phyloP scores from a whole-genome alignment of 2,329 filamentous ascomycete genomes.

The Sporothrix pseudoabietina region DNA sequence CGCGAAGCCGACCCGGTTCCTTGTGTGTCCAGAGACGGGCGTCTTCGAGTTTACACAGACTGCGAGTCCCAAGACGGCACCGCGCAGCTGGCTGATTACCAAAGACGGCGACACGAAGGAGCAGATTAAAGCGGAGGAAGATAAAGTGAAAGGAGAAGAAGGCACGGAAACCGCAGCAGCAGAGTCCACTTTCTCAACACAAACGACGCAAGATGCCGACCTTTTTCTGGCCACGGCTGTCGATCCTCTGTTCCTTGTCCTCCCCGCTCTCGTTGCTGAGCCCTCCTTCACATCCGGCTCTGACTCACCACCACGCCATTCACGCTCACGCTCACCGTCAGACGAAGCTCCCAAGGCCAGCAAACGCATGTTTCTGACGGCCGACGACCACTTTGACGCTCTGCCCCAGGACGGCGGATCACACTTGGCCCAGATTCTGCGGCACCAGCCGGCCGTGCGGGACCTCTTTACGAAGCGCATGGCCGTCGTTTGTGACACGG shows the following conservation, averaged over 20 bases:
- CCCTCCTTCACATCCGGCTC: constrained; percentile 38
- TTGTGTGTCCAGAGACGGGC: constrained; percentile 63
- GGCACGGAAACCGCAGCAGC: constrained; percentile 8
- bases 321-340: background rate
- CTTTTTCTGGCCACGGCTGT: constrained; percentile 82
- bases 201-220: constrained; percentile 66
- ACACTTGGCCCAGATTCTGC: constrained; percentile 62
- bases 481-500: constrained; percentile 72
- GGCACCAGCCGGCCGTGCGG: constrained; percentile 49
- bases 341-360: constrained; percentile 43
- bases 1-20: constrained; percentile 57
- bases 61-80: constrained; percentile 54
- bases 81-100: constrained; percentile 63
- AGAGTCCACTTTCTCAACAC: constrained; percentile 37
- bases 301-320: constrained; percentile 33
- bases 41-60: constrained; percentile 67
- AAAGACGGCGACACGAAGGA: constrained; percentile 24
- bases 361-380: constrained; percentile 67
- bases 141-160: background rate
- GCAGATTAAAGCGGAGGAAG: background rate
- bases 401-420: constrained; percentile 54
- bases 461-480: constrained; percentile 65
- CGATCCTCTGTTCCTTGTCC: constrained; percentile 80
- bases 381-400: constrained; percentile 72
- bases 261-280: constrained; percentile 66